Evolutionary conservation across 441 rosid genomes (phyloP).

Genomic region (Rhodomyrtus psidioides): DNA sequence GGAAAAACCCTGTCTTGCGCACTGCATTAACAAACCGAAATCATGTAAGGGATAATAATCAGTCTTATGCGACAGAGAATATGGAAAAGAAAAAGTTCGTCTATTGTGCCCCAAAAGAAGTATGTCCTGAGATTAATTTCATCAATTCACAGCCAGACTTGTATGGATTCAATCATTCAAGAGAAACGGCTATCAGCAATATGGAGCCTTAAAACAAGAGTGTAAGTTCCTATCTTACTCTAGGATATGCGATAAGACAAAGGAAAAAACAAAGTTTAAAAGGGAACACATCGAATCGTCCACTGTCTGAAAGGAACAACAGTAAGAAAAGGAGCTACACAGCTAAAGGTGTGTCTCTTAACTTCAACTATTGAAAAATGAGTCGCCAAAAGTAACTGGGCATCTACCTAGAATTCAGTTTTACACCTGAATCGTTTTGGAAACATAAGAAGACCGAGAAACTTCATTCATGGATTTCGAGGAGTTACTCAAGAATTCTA

Average conservation of each 20-base stretch:
- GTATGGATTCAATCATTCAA: neutral
- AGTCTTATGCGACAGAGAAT: neutral
- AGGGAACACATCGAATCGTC: neutral
- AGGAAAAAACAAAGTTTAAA: neutral
- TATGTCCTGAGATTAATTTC: neutral
- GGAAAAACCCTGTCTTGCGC: slow-evolving; percentile 96
- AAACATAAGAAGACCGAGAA: neutral
- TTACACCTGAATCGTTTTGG: neutral
- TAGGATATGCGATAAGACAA: neutral
- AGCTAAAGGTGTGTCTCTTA: neutral
- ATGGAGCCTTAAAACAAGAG: neutral
- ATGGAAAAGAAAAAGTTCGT: too few species aligned
- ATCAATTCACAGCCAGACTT: neutral
- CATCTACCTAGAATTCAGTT: neutral
- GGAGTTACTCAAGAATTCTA: neutral
- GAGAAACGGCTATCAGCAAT: neutral
- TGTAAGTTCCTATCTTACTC: neutral
- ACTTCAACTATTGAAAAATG: neutral
- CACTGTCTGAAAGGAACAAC: neutral
- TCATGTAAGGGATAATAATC: neutral
- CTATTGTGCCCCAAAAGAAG: neutral
- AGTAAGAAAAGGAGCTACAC: neutral
- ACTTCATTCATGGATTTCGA: neutral
- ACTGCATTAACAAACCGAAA: slow-evolving; percentile 32
- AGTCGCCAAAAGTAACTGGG: neutral